Evolutionary conservation across 129 eudicot species (phyloP).

Genomic region (sunflower (Helianthus annuus)): DNA sequence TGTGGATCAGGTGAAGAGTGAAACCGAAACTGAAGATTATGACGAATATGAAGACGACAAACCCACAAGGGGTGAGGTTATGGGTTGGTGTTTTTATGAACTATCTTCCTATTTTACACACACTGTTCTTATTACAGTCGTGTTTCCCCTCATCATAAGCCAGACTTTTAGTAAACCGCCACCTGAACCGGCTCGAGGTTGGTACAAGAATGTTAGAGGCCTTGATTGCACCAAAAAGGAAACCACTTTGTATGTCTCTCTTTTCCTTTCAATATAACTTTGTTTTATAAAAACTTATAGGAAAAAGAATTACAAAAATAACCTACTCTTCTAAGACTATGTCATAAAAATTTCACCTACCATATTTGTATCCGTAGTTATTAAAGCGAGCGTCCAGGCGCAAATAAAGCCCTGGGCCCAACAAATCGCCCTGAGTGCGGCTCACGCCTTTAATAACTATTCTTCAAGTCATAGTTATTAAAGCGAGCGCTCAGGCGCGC

Average conservation of each 20-base stretch:
- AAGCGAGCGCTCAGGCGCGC: too few species aligned
- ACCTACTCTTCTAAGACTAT: too few species aligned
- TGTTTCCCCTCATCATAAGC: conserved; percentile 80
- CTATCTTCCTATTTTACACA: conserved; percentile 74
- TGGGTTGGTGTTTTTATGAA: conserved; percentile 72
- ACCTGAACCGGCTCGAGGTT: conserved; percentile 55
- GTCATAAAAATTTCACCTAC: too few species aligned
- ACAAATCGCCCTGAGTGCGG: too few species aligned
- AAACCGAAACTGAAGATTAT: conserved; percentile 52
- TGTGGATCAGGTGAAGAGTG: conserved; percentile 41
- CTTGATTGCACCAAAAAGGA: conserved; percentile 48
- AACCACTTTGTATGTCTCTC: conserved; percentile 56
- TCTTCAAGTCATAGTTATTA: too few species aligned
- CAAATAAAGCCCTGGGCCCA: too few species aligned
- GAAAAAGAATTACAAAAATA: too few species aligned
- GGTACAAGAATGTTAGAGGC: conserved; percentile 50
- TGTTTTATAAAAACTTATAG: too few species aligned
- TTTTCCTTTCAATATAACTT: background rate
- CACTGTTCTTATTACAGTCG: conserved; percentile 67
- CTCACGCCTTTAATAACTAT: too few species aligned
- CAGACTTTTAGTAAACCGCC: conserved; percentile 42
- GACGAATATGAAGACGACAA: conserved; percentile 51
- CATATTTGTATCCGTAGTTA: too few species aligned
- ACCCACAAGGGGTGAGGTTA: conserved; percentile 61
- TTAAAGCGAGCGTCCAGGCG: too few species aligned